A percentile compares a stretch with the other conserved stretches of the same genome.
phyloP scores from a whole-genome alignment of 140 eudicot species.

The Stevia rebaudiana region DNA sequence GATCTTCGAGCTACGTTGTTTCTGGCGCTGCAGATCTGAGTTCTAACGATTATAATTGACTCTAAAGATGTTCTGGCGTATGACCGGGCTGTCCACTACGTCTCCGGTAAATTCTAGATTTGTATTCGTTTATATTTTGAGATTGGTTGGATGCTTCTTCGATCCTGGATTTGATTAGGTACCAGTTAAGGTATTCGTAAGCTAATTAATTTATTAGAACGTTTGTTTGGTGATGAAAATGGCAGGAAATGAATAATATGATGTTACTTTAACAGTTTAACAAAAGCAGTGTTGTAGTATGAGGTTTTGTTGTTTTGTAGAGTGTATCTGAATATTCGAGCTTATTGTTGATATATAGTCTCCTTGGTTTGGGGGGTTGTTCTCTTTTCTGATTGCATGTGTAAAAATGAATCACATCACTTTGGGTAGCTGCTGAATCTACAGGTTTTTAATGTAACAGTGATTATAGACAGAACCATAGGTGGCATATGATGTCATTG shows the following conservation, averaged over 20 bases:
- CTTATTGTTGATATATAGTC: neutral
- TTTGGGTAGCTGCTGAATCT: neutral
- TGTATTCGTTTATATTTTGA: neutral
- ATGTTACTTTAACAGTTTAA: neutral
- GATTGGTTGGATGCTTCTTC: conserved; percentile 4
- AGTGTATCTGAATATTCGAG: conserved; percentile 3
- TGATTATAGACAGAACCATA: neutral
- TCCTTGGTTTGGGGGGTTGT: neutral
- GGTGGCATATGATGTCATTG: neutral
- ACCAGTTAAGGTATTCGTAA: conserved; percentile 16
- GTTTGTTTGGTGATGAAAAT: conserved; percentile 11
- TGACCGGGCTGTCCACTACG: conserved; percentile 88
- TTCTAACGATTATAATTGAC: conserved; percentile 10
- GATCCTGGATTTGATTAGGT: conserved; percentile 33
- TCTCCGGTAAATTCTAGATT: conserved; percentile 51
- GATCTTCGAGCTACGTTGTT: conserved; percentile 20
- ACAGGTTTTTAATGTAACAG: neutral
- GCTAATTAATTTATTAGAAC: conserved; percentile 11
- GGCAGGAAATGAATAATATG: neutral
- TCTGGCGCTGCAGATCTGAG: conserved; percentile 33
- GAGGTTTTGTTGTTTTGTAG: neutral
- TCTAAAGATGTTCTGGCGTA: conserved; percentile 84
- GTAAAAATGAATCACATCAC: neutral
- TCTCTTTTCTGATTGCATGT: neutral
- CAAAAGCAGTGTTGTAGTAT: conserved; percentile 2